Percentiles rank a stretch among this genome's conserved stretches.
These are phyloP conservation scores for Cenchrus purpureus DNA, from an alignment of 176 grass and related monocot species.

Conservation along the genomic window DNA sequence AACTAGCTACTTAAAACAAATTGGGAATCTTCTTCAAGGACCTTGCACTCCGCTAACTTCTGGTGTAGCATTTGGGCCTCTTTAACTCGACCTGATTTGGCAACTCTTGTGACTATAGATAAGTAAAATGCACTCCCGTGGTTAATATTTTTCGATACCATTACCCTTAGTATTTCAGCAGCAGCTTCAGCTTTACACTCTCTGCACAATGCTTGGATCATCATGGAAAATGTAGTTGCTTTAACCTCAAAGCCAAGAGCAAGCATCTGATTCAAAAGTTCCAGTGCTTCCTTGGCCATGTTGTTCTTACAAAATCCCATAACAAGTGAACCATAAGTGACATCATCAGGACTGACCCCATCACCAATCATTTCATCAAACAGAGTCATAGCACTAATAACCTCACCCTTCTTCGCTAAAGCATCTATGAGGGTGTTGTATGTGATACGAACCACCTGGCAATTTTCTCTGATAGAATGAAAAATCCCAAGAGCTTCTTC, in stretches of 20 bases:
- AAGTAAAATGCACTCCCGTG: conserved; percentile 47
- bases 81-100: conserved; percentile 56
- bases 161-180: conserved; percentile 52
- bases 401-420: conserved; percentile 64
- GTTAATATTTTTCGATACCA: conserved; percentile 56
- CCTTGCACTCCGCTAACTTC: conserved; percentile 51
- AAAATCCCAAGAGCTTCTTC: conserved; percentile 65
- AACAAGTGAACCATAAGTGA: conserved; percentile 73
- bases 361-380: conserved; percentile 70
- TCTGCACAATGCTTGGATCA: conserved; percentile 69
- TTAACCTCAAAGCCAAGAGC: conserved; percentile 63
- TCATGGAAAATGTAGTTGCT: conserved; percentile 66
- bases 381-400: conserved; percentile 58
- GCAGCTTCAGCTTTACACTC: conserved; percentile 57
- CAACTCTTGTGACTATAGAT: conserved; percentile 58
- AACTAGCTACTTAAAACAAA: conserved; percentile 36
- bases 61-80: conserved; percentile 53
- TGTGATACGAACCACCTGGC: conserved; percentile 58
- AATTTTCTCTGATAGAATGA: conserved; percentile 57
- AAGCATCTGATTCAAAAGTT: conserved; percentile 60
- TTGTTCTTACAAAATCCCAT: conserved; percentile 75
- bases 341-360: conserved; percentile 63
- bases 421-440: conserved; percentile 82
- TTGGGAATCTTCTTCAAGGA: conserved; percentile 50
- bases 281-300: conserved; percentile 55